Evolutionary conservation across 129 eudicot species (phyloP), one percentile per base, ranked within the genome.

Genomic region (Flaveria ramosissima): DNA sequence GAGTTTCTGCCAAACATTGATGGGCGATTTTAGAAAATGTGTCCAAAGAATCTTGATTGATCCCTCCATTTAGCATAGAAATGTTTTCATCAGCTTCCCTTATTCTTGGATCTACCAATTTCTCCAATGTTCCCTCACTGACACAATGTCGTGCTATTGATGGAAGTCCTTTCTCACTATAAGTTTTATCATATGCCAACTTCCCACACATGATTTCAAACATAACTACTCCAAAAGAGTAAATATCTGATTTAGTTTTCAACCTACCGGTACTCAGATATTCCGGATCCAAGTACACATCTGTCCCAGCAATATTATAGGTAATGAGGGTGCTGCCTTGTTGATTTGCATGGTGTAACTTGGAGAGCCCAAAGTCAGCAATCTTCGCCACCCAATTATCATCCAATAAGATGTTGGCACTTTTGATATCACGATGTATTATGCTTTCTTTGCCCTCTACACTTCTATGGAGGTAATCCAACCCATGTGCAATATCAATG

Each of bases 171-270:
- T 6, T 2, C 15, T 65, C 71, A 17, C 39, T 16, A 3, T 32
- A 65, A 7, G 48, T 65, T 65, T 17, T 65, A 65, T 65, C 71
- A 65, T 65, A 65, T 65, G 71, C 71, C 15, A 65, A 39, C 50
- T 39, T 65, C 48, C 71, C 71, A 9, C 26, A 65, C 50, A 27
- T n/a, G 24, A 65, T 65, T 65, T 65, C 71, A 65, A 65, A 65
- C 24, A 65, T 13, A 7, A 62, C 68, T 4, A 62, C 45, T 1
- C 21, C 68, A 14, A 62, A 62, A 6, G 68, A 62, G 68, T 62
- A 62, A 62, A 62, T 30, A 62, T 62, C 68, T 1, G 45, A 62
- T 62, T 62, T 27, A 14, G 42, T 27, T 27, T 62, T 62, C 10
- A 62, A 62, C 43, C 26, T 62, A 30, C 68, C 68, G 1, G 68